Evolutionary conservation across 805 yeast genomes (phyloP), one percentile per base, ranked within the genome.

Genomic region (Jamesozyma hellenica): DNA sequence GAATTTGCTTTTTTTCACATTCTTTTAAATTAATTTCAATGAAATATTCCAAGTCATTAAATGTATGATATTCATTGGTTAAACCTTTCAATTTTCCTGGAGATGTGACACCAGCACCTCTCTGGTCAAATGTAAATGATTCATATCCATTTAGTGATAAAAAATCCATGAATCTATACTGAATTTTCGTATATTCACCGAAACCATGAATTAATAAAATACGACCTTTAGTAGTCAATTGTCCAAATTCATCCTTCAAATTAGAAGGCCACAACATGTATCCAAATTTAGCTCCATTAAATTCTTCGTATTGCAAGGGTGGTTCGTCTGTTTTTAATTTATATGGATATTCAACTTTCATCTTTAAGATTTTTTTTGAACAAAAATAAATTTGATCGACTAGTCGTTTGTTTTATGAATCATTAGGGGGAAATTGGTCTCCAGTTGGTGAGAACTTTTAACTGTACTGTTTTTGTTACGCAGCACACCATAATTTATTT

Each of bases 51-150:
- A 82, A 63, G 53, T 79, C 88, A 19, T 68, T 64, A 51, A 73
- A 76, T 1, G 74, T 71, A 44, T 71, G 71, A 35, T 46, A 49
- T 43, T 81, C 87, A 50, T 74, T 65, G 1, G 84, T 74, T 19
- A 58, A 55, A 9, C 88, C 90, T 34, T 67, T 63, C 6, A 60
- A 52, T 26, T 69, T 66, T 19, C 75, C 76, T 1, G 72, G 69
- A 1, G 77, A 68, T 0, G 88, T 80, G 38, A 64, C 68, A 2
- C 88, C 88, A 8, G 85, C 74, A 1, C 92, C 94, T 53, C 88
- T 66, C 58, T 82, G 90, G 55, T 78, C 86, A 56, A 74, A 83
- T 52, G 73, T 72, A 54, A 77, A 80, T 0, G 72, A 65, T 49
- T 82, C 87, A 53, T 71, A 79, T 0, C 90, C 88, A 11, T 47